These are phyloP conservation scores for Aurifilum marmelostoma DNA, from an alignment of 2,329 filamentous ascomycete species.

Conservation along the genomic window DNA sequence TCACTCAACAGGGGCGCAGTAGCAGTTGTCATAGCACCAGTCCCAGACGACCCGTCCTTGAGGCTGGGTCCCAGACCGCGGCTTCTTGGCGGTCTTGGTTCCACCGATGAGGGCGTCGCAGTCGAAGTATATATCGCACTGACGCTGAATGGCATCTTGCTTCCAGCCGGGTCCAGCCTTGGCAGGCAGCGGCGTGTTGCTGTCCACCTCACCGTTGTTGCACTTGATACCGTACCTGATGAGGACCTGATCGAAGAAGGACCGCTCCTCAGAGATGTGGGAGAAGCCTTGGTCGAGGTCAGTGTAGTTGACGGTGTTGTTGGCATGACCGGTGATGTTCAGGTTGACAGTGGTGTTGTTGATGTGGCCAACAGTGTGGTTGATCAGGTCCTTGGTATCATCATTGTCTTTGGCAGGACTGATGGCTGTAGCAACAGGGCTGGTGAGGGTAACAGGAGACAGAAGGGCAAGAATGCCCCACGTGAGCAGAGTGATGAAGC, in stretches of 20 bases:
- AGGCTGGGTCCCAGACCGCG: not conserved
- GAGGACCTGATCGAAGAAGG: not conserved
- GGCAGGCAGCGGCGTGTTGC: not conserved
- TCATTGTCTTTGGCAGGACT: not conserved
- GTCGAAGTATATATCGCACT: not conserved
- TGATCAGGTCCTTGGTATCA: not conserved
- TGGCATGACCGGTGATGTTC: not conserved
- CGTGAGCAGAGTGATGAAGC: not conserved
- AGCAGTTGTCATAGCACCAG: conserved; percentile 1
- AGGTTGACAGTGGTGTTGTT: not conserved
- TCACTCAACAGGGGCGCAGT: not conserved
- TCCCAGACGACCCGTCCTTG: not conserved
- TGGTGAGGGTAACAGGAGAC: not conserved
- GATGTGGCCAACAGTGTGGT: not conserved
- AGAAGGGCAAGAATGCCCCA: not conserved
- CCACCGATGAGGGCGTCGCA: not conserved
- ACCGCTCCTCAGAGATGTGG: not conserved
- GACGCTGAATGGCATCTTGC: not conserved
- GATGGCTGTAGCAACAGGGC: not conserved
- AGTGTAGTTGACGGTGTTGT: not conserved
- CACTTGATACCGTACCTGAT: not conserved
- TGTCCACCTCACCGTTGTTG: not conserved
- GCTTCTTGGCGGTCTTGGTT: not conserved
- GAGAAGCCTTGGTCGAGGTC: not conserved
- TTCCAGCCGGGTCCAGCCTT: not conserved